Percentiles rank a stretch among this genome's conserved stretches.
Conservation (phyloP, 2,329 filamentous ascomycete genomes). For the Elsinoe necatrix region DNA sequence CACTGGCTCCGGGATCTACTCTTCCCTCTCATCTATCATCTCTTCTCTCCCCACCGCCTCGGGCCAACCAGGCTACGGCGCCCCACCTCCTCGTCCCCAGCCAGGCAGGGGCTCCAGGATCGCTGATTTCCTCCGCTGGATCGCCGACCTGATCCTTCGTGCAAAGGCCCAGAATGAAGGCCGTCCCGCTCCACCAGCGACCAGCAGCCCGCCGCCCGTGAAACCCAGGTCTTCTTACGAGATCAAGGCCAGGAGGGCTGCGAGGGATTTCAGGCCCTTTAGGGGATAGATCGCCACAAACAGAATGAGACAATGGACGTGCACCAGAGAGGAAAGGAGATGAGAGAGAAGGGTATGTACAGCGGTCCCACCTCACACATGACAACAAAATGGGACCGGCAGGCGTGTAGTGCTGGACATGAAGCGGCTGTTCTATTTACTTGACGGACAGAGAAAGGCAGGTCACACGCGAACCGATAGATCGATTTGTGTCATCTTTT, state of each 20-base stretch:
- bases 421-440: not conserved
- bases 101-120: constrained; percentile 11
- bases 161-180: constrained; percentile 4
- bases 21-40: constrained; percentile 14
- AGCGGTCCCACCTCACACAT: not conserved
- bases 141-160: constrained; percentile 9
- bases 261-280: constrained; percentile 2
- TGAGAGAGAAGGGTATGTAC: not conserved
- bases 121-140: constrained; percentile 13
- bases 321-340: not conserved
- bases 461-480: not conserved
- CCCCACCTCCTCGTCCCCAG: constrained; percentile 11
- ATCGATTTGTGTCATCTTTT: not conserved
- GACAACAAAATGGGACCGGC: not conserved
- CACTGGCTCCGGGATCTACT: constrained; percentile 9
- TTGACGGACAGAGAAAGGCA: not conserved
- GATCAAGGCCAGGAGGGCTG: not conserved
- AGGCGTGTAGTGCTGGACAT: constrained; percentile 8
- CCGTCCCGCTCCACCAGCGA: not conserved
- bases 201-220: not conserved
- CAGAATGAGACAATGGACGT: not conserved
- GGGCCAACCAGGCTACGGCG: constrained; percentile 4
- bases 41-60: constrained; percentile 7
- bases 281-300: not conserved
- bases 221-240: not conserved